Evolutionary conservation across 176 grass and related monocot genomes (phyloP).

Genomic region (Oryza glaberrima): DNA sequence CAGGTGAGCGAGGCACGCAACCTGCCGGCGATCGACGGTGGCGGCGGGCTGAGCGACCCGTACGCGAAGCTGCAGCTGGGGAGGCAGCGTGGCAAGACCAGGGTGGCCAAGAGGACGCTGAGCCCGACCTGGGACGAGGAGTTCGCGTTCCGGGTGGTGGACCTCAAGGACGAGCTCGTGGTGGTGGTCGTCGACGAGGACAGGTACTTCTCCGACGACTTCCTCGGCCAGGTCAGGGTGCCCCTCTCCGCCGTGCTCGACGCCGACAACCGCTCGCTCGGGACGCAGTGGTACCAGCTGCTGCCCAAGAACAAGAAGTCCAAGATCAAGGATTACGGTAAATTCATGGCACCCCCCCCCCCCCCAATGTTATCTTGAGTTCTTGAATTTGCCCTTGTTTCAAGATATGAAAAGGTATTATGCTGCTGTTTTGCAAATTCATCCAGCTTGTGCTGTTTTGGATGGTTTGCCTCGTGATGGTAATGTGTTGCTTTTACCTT

Average conservation of each 20-base stretch:
- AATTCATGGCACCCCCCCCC: not conserved
- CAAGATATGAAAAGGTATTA: not conserved
- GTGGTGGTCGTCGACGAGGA: constrained; percentile 79
- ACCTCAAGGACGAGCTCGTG: constrained; percentile 74
- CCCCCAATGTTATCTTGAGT: not conserved
- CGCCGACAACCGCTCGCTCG: constrained; percentile 67
- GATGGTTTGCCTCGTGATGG: not conserved
- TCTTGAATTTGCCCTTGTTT: not conserved
- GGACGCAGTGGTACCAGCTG: constrained; percentile 74
- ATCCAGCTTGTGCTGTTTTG: constrained; percentile 9
- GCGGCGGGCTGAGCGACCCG: constrained; percentile 57
- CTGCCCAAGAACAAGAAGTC: constrained; percentile 84
- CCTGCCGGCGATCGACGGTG: constrained; percentile 64
- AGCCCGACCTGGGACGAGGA: constrained; percentile 85
- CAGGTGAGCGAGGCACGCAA: constrained; percentile 70
- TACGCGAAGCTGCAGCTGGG: constrained; percentile 81
- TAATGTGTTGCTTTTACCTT: not conserved
- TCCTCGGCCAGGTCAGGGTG: constrained; percentile 84
- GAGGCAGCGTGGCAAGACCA: constrained; percentile 73
- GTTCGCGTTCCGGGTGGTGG: constrained; percentile 77
- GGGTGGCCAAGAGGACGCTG: constrained; percentile 55
- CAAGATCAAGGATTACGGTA: constrained; percentile 82
- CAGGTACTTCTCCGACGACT: constrained; percentile 84
- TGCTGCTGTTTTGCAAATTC: not conserved
- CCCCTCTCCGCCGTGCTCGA: constrained; percentile 73